Percentiles rank a stretch among this genome's conserved stretches.
phyloP scores from a whole-genome alignment of 2,329 filamentous ascomycete genomes.

The Fusarium anthophilum region DNA sequence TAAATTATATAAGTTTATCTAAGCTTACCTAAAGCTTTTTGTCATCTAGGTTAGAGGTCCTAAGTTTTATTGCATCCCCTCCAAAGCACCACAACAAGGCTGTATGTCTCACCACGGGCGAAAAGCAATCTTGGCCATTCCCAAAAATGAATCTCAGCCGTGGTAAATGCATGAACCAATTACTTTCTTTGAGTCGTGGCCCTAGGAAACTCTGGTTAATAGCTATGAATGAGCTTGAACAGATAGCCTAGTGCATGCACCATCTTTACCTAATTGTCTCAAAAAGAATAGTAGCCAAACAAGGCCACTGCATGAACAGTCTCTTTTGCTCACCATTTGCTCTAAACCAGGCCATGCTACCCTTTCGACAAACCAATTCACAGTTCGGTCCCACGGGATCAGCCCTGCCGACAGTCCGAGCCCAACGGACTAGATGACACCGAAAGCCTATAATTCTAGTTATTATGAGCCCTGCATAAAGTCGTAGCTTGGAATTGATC shows the following conservation, averaged over 20 bases:
- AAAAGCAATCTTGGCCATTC: background rate
- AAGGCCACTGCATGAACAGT: background rate
- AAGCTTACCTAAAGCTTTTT: too few relatives aligned
- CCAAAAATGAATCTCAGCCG: too few relatives aligned
- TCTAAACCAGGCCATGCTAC: background rate
- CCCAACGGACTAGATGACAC: background rate
- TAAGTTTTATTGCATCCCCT: too few relatives aligned
- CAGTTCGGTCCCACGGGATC: background rate
- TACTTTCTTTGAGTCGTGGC: too few relatives aligned
- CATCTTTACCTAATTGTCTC: too few relatives aligned
- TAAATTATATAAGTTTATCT: too few relatives aligned
- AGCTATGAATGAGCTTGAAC: too few relatives aligned
- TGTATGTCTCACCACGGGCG: background rate
- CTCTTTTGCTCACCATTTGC: background rate
- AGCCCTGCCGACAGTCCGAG: background rate
- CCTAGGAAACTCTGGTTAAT: accelerated
- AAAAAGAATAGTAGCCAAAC: accelerated
- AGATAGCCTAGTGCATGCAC: too few relatives aligned
- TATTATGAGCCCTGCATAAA: background rate
- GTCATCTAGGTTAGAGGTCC: too few relatives aligned
- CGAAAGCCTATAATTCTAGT: too few relatives aligned
- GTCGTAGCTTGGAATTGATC: too few relatives aligned
- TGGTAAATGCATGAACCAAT: too few relatives aligned
- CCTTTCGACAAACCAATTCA: background rate
- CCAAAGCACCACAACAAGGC: background rate